phyloP scores from a whole-genome alignment of 2,329 filamentous ascomycete species.

The Xylaria sp. region DNA sequence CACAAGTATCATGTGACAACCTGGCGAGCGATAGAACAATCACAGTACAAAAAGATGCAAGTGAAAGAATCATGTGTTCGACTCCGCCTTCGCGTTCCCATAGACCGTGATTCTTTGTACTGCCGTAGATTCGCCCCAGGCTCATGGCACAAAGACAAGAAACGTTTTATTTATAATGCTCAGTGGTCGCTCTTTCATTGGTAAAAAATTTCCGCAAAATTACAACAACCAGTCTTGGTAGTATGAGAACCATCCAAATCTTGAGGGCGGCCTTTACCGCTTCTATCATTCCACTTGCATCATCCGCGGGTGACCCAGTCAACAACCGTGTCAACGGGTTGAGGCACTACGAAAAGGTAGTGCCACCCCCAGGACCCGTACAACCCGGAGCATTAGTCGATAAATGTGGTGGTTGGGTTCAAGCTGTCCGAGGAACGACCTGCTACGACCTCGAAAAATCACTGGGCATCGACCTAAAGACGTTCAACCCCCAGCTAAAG shows the following conservation, averaged over 20 bases:
- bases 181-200: neutral
- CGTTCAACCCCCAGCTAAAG: slow-evolving; percentile 26
- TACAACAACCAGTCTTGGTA: neutral
- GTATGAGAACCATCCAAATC: slow-evolving; percentile 20
- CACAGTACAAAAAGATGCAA: neutral
- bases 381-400: slow-evolving; percentile 25
- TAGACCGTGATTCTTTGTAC: slow-evolving; percentile 15
- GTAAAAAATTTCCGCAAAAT: neutral
- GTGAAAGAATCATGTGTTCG: neutral
- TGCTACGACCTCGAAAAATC: slow-evolving; percentile 12
- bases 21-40: neutral
- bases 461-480: neutral
- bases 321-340: neutral
- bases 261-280: slow-evolving; percentile 11
- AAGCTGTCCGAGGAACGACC: slow-evolving; percentile 21
- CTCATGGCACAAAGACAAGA: slow-evolving; percentile 1
- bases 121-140: neutral
- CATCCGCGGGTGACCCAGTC: neutral
- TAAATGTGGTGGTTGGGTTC: slow-evolving; percentile 17
- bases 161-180: slow-evolving; percentile 1
- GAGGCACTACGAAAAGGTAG: neutral
- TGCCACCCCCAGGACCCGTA: slow-evolving; percentile 26
- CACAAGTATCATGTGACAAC: neutral
- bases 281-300: slow-evolving; percentile 9
- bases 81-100: neutral